Percentiles rank a stretch among this genome's conserved stretches.
Conservation (phyloP, 495 filamentous ascomycete species). For the Tuber umbilicatum region DNA sequence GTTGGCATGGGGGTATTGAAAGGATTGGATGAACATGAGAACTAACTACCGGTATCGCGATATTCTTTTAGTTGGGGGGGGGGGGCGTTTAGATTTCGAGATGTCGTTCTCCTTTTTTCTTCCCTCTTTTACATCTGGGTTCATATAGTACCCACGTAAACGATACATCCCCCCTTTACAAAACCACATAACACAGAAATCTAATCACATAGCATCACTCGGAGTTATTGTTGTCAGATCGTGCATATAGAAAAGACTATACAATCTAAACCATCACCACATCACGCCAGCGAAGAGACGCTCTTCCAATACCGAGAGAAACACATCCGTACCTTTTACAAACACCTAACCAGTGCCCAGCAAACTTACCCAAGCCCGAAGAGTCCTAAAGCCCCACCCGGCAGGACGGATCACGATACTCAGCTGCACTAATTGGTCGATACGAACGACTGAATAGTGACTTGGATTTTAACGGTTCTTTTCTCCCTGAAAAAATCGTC, state of each 20-base stretch:
- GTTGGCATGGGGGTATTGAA: constrained; percentile 56
- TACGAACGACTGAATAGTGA: not conserved
- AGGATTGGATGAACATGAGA: constrained; percentile 42
- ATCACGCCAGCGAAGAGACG: not conserved
- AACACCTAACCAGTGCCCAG: not conserved
- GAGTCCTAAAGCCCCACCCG: not conserved
- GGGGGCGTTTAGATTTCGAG: not conserved
- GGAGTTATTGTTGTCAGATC: not conserved
- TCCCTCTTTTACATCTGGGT: not conserved
- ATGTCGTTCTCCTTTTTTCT: not conserved
- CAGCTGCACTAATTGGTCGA: no score
- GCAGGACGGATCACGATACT: no score
- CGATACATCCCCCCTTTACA: not conserved
- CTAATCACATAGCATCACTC: not conserved
- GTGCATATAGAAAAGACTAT: not conserved
- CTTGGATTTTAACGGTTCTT: not conserved
- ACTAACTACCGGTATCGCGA: not conserved
- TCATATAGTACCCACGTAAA: not conserved
- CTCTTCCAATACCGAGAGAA: not conserved
- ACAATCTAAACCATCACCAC: not conserved
- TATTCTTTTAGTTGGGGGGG: not conserved
- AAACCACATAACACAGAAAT: not conserved
- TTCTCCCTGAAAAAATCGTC: not conserved
- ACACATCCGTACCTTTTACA: not conserved
- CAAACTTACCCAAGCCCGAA: not conserved